phyloP scores from a whole-genome alignment of 2,329 filamentous ascomycete genomes.

The Fusarium incarnatum region DNA sequence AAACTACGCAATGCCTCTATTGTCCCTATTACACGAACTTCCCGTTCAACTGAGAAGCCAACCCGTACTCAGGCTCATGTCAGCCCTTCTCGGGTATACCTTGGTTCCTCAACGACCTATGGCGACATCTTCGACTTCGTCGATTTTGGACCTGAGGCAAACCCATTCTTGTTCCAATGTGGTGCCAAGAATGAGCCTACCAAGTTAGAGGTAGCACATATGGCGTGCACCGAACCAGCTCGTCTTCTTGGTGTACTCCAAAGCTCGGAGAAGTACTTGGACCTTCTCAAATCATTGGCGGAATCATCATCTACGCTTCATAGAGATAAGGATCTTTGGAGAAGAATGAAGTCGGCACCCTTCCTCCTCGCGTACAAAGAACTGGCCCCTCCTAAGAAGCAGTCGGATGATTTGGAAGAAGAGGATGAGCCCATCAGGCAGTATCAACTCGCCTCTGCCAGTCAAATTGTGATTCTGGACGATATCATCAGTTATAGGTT shows the following conservation, averaged over 20 bases:
- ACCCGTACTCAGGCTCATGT: conserved; percentile 55
- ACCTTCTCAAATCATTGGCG: conserved; percentile 82
- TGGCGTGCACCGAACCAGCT: conserved; percentile 86
- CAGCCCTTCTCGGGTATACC: conserved; percentile 79
- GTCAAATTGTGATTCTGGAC: conserved; percentile 81
- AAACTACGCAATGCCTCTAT: conserved; percentile 74
- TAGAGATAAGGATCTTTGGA: conserved; percentile 82
- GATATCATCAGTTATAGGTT: conserved; percentile 90
- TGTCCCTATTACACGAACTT: conserved; percentile 70
- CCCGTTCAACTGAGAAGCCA: conserved; percentile 56
- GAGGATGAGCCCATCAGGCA: conserved; percentile 76
- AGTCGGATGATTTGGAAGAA: conserved; percentile 65
- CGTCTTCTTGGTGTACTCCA: conserved; percentile 84
- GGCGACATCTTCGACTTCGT: conserved; percentile 97
- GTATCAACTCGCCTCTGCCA: conserved; percentile 80
- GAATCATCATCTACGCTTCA: conserved; percentile 77
- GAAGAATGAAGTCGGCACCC: conserved; percentile 77
- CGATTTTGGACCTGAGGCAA: conserved; percentile 89
- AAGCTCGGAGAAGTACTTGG: conserved; percentile 86
- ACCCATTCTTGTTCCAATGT: conserved; percentile 87
- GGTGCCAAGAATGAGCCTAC: conserved; percentile 94
- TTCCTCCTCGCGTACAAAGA: conserved; percentile 90
- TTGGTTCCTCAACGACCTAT: conserved; percentile 78
- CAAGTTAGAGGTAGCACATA: conserved; percentile 83
- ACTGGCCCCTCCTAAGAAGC: conserved; percentile 62